Conservation (phyloP, 169 alveolate species). For the Cardiosporidium cionae region DNA sequence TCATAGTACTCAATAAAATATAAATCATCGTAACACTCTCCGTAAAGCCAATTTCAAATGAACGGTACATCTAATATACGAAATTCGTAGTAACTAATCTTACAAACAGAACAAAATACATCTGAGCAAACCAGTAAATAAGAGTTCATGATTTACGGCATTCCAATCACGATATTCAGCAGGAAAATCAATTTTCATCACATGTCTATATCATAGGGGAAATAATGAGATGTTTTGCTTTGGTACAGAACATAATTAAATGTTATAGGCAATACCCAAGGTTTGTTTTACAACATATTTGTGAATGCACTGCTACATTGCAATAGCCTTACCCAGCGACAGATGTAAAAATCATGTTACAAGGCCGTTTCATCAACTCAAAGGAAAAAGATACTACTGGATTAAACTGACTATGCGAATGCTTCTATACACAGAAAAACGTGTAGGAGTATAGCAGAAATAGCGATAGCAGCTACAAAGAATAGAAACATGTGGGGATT, state of each 20-base stretch:
- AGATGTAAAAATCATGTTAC: constrained; percentile 35
- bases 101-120: too few relatives aligned
- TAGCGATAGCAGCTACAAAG: too few relatives aligned
- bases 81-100: too few relatives aligned
- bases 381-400: constrained; percentile 25
- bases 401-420: constrained; percentile 23
- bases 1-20: too few relatives aligned
- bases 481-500: too few relatives aligned
- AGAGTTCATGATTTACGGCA: constrained; percentile 6
- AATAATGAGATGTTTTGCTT: not conserved
- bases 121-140: constrained; percentile 14
- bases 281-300: too few relatives aligned
- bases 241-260: too few relatives aligned
- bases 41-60: too few relatives aligned
- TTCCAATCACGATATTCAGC: constrained; percentile 22
- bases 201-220: constrained; percentile 19
- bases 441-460: not conserved
- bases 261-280: too few relatives aligned
- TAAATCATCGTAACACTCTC: too few relatives aligned
- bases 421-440: not conserved
- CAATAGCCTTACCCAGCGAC: constrained; percentile 47
- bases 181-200: constrained; percentile 27
- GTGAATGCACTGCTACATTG: too few relatives aligned
- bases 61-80: too few relatives aligned
- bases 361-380: constrained; percentile 8